Percentiles rank a stretch among this genome's conserved stretches.
Conservation (phyloP, 805 yeast genomes). For the Yarrowia sp. region DNA sequence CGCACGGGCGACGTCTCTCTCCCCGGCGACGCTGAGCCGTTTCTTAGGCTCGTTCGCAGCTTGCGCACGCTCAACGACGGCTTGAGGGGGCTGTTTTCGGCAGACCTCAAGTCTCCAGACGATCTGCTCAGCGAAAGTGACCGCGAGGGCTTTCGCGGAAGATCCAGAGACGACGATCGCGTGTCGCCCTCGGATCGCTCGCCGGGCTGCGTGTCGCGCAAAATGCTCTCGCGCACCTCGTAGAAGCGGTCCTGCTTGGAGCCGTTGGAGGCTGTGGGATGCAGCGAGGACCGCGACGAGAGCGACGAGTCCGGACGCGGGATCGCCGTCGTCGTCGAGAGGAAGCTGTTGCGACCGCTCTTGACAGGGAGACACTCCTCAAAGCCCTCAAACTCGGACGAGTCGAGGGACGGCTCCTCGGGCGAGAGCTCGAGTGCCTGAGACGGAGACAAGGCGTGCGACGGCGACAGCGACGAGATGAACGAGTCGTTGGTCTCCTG, state of each 20-base stretch:
- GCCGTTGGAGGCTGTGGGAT: constrained; percentile 1
- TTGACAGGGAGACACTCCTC: constrained; percentile 19
- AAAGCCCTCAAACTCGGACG: constrained; percentile 7
- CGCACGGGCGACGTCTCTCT: not conserved
- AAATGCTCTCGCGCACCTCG: constrained; percentile 22
- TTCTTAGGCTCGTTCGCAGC: constrained; percentile 5
- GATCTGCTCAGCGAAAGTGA: constrained; percentile 7
- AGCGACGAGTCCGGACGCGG: constrained; percentile 8
- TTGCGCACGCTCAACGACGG: constrained; percentile 12
- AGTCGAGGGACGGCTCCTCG: not conserved
- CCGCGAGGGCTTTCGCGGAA: constrained; percentile 5
- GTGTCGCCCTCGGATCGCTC: not conserved
- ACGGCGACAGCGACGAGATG: not conserved
- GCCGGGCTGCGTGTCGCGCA: constrained; percentile 4
- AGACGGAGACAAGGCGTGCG: not conserved
- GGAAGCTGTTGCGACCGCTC: constrained; percentile 11
- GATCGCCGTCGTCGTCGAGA: not conserved
- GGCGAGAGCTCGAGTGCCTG: not conserved
- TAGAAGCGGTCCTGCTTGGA: constrained; percentile 21
- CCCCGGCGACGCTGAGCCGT: constrained; percentile 4
- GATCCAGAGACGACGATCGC: constrained; percentile 13
- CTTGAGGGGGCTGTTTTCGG: not conserved
- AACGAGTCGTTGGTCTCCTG: not conserved
- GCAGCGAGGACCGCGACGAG: constrained; percentile 5
- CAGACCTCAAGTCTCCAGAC: constrained; percentile 1